Evolutionary conservation across 164 flowering plant species (phyloP), one percentile per base, ranked within the genome.

Genomic region (Saururus chinensis): DNA sequence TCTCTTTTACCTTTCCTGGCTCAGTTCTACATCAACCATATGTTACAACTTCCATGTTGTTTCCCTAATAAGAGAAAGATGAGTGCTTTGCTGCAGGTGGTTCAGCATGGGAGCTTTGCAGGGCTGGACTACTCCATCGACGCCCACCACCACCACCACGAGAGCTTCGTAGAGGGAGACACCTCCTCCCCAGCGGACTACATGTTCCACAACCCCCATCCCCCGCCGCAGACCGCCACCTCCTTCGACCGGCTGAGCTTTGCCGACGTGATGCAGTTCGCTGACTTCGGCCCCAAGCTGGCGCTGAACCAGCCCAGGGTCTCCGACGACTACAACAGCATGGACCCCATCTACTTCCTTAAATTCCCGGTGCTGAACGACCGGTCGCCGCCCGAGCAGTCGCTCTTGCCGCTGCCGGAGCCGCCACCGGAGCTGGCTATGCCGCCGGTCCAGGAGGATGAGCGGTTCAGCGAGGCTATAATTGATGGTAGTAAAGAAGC

Each of bases 181-280:
- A 60, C 60, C 55, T 65, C 74, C 40, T 81, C 68, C 53, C 69
- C 77, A 75, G 78, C 78, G 25, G 84, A 85, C 68, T 82, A 84
- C 65, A 76, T 83, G 89, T 61, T 81, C 24, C 71, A 70, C 40
- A 76, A 70, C 51, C 72, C 73, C 8, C 49, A 42, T 42, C 76
- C 65, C 19, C 75, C 55, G 3, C 71, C 66, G 20, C 60, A 42
- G 12, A 70, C 76, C 45, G 70, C 82, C 1, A 66, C 63, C 23
- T 76, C 88, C 60, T 66, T 79, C 4, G 89, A 85, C 56, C 74
- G 73, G 60, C 55, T 88, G 66, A 85, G 89, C 76, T 91, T 88
- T 37, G 88, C 89, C 0, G 98, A 92, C 57, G 96, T 89, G 65
- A 87, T 92, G 98, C 96, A 92, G 64, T 89, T 89, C 61, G 92